Base-by-base conservation (phyloP, 768 basidiomycete species). In the Zangia roseola region DNA sequence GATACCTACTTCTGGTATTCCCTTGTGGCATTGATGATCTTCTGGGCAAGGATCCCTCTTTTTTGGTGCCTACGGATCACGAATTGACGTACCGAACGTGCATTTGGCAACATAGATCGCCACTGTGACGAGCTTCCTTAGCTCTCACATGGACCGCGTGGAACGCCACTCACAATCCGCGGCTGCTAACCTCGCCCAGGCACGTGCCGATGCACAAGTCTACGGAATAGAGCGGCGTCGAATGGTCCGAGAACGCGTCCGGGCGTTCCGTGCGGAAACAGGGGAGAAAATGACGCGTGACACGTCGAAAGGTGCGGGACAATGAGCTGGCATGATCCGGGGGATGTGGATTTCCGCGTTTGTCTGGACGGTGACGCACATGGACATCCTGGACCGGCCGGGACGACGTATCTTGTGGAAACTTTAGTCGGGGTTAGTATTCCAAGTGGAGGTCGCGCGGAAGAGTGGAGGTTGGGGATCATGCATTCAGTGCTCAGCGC, bases 111-210 rank as follows among this genome's bases (percentile, higher is more conserved):
- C 13, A 24, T 3, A 63, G 61, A 31, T 49, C 28, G 10, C 49
- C 12, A 40, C 33, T 3, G 49, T 55, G 10, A 33, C 48, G 42
- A n/a, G 36, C 30, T 49, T 45, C 0, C 33, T 42, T 4, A 61
- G 45, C 59, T 60, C 43, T 55, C 40, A 54, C 69, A 4, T 59
- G 71, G 13, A 76, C 78, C 31, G 70, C 70, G 53, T 61, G n/a
- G 50, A 51, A 52, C 67, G 65, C 0, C 84, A 87, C 23, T 31
- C 60, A 55, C 65, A 64, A 12, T 67, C 69, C 3, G 87, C 86
- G 0, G 78, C 74, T 1, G 65, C 68, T 9, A 85, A 84, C 53
- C 75, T 88, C 17, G 74, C 80, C 0, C 74, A 79, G 49, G 86
- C 83, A 5, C 74, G 81, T 16, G 61, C 64, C 13, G 85, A 85